These are phyloP conservation scores for Pythium aquatile DNA, from an alignment of 352 stramenopile species.

Conservation along the genomic window DNA sequence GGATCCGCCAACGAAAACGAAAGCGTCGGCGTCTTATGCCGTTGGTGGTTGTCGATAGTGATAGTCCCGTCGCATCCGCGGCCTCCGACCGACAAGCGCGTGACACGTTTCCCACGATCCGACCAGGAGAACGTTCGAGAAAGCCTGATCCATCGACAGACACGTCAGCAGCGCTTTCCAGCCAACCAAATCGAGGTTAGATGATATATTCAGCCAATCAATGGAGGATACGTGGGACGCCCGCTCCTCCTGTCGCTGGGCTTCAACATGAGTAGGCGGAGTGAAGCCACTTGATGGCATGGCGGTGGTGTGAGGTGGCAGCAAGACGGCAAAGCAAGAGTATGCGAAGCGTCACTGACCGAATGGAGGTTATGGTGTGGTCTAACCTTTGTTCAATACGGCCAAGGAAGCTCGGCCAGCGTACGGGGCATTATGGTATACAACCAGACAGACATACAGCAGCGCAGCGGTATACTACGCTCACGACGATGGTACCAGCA, in stretches of 20 bases:
- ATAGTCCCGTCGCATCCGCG: slow-evolving; percentile 12
- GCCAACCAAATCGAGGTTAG: slow-evolving; percentile 12
- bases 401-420: too few species aligned
- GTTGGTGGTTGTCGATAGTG: not conserved
- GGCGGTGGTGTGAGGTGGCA: not conserved
- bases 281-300: not conserved
- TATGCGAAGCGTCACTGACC: too few species aligned
- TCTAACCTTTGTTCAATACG: too few species aligned
- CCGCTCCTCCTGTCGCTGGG: not conserved
- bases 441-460: too few species aligned
- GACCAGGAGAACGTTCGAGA: slow-evolving; percentile 33
- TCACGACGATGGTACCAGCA: not conserved
- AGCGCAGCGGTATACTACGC: not conserved
- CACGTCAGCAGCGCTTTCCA: slow-evolving; percentile 14
- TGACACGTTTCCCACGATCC: slow-evolving; percentile 24
- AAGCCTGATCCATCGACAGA: slow-evolving; percentile 14
- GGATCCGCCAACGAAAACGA: not conserved
- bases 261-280: slow-evolving; percentile 14
- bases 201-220: slow-evolving; percentile 11
- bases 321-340: not conserved
- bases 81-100: slow-evolving; percentile 7
- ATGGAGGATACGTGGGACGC: slow-evolving; percentile 7
- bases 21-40: slow-evolving; percentile 3
- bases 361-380: too few species aligned
- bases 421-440: too few species aligned